These are phyloP conservation scores for Cicer arietinum DNA, from an alignment of 306 rosid genomes.

Conservation along the genomic window DNA sequence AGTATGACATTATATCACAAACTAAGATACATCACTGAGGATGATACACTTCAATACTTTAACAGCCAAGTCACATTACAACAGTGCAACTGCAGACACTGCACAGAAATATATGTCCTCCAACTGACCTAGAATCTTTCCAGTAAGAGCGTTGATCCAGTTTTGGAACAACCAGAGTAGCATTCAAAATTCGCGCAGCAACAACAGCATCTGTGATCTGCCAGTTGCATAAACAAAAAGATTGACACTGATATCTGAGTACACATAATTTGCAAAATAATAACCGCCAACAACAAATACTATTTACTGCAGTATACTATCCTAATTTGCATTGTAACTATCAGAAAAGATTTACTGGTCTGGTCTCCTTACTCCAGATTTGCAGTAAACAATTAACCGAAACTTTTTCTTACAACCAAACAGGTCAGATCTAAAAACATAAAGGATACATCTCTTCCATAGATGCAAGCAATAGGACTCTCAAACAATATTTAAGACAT, in stretches of 20 bases:
- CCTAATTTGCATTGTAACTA: constrained; percentile 13
- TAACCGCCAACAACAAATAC: constrained; percentile 31
- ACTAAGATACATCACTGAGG: constrained; percentile 17
- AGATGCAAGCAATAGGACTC: constrained; percentile 25
- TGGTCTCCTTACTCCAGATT: constrained; percentile 22
- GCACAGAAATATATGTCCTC: constrained; percentile 25
- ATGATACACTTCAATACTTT: background rate
- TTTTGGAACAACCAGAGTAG: constrained; percentile 93
- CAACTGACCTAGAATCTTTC: constrained; percentile 91
- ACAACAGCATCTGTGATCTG: constrained; percentile 98
- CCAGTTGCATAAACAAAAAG: constrained; percentile 48
- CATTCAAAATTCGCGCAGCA: constrained; percentile 94
- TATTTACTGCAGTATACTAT: constrained; percentile 6
- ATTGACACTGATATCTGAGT: constrained; percentile 31
- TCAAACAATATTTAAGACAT: constrained; percentile 26
- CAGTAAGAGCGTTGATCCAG: constrained; percentile 94
- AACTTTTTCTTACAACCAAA: background rate
- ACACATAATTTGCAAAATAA: constrained; percentile 40
- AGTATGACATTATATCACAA: constrained; percentile 30
- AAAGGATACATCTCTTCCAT: constrained; percentile 15
- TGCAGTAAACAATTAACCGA: constrained; percentile 17
- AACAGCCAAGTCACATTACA: constrained; percentile 28
- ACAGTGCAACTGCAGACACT: constrained; percentile 23
- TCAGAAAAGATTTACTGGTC: constrained; percentile 12
- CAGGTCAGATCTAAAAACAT: constrained; percentile 22